A percentile compares a stretch with the other conserved stretches of the same genome.
phyloP scores from a whole-genome alignment of 2,329 filamentous ascomycete genomes.

The Ophiostoma populinum region DNA sequence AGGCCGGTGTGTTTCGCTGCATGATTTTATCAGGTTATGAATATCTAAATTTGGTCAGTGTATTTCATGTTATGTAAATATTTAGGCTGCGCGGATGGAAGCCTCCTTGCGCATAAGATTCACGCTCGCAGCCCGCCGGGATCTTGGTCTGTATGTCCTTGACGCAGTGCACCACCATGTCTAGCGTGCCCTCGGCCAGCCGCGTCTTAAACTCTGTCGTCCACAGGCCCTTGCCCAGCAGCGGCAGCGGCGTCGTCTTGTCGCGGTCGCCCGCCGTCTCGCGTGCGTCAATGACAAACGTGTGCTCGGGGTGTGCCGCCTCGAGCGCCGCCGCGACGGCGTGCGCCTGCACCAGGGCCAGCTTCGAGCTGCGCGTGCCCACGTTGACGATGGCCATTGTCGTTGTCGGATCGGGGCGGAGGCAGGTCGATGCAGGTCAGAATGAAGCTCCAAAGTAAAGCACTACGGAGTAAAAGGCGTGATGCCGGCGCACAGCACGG shows the following conservation, averaged over 20 bases:
- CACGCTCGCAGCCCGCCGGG: constrained; percentile 54
- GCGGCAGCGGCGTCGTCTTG: constrained; percentile 75
- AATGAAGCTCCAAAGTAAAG: no score
- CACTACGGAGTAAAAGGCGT: no score
- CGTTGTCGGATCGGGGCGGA: no score
- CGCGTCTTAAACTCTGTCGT: constrained; percentile 78
- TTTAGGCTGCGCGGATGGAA: no score
- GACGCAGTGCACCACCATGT: constrained; percentile 66
- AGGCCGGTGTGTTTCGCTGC: no score
- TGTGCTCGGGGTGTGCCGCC: constrained; percentile 46
- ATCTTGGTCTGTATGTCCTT: constrained; percentile 95
- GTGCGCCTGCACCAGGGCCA: constrained; percentile 72
- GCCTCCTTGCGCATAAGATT: no score
- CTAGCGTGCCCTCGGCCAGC: constrained; percentile 44
- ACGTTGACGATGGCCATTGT: constrained; percentile 41
- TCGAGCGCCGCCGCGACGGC: constrained; percentile 52
- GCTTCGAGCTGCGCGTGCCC: constrained; percentile 72
- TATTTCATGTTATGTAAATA: no score
- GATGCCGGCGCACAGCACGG: no score
- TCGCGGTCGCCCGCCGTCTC: constrained; percentile 79
- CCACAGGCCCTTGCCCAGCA: constrained; percentile 89
- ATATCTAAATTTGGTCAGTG: no score
- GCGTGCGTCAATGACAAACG: constrained; percentile 65
- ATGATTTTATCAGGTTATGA: no score
- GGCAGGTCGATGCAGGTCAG: no score